A percentile compares a stretch with the other conserved stretches of the same genome.
These are phyloP conservation scores for Narthecium ossifragum DNA, from an alignment of 106 monocot genomes.

Conservation along the genomic window DNA sequence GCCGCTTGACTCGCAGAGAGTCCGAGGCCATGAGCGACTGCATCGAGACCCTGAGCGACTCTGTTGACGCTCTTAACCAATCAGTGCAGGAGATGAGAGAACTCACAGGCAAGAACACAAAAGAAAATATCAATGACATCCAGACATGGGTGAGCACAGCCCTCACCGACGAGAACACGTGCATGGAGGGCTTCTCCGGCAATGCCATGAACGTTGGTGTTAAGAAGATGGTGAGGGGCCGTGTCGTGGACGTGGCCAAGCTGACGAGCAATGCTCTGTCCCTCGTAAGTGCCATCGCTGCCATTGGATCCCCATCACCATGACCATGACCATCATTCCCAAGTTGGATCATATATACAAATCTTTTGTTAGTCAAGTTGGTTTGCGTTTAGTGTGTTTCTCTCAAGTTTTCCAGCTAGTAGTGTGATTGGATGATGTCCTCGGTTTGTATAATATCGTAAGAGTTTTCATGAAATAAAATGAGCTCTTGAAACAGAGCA, in stretches of 20 bases:
- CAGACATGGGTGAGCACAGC: conserved; percentile 79
- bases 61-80: conserved; percentile 29
- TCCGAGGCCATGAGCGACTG: conserved; percentile 35
- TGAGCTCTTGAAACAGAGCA: too few relatives aligned
- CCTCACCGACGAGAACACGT: conserved; percentile 54
- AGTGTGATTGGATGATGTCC: too few relatives aligned
- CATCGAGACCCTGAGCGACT: conserved; percentile 33
- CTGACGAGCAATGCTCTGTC: conserved; percentile 53
- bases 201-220: conserved; percentile 18
- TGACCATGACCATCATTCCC: too few relatives aligned
- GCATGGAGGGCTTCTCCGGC: conserved; percentile 48
- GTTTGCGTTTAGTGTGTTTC: too few relatives aligned
- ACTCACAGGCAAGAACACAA: conserved; percentile 15
- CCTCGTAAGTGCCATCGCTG: conserved; percentile 32
- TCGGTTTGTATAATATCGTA: too few relatives aligned
- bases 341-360: too few relatives aligned
- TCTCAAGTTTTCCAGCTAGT: too few relatives aligned
- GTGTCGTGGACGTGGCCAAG: conserved; percentile 25
- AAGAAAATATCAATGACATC: conserved; percentile 29
- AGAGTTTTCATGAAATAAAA: too few relatives aligned
- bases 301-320: neutral
- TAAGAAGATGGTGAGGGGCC: conserved; percentile 30
- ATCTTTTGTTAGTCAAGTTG: too few relatives aligned
- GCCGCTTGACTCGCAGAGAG: neutral
- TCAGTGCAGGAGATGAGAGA: conserved; percentile 28